phyloP scores from a whole-genome alignment of 169 alveolate genomes.

The Plasmodium ovale region DNA sequence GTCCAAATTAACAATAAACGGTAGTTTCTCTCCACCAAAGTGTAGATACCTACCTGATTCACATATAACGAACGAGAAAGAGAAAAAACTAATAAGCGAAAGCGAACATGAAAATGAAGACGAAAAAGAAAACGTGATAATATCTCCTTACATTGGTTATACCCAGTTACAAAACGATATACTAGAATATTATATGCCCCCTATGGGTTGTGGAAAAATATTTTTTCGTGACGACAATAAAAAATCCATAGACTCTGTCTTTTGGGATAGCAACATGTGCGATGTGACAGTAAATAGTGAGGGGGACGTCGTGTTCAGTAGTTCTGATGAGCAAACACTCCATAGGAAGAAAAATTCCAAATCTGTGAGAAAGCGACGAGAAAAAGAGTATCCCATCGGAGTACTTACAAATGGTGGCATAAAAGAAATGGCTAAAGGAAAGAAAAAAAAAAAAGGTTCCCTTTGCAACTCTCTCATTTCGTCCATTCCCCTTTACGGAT shows the following conservation, averaged over 20 bases:
- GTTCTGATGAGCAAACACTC: neutral
- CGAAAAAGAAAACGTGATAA: neutral
- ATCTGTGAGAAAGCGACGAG: neutral
- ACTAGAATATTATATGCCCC: slow-evolving; percentile 24
- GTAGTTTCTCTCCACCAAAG: neutral
- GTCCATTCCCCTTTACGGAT: neutral
- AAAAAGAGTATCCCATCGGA: neutral
- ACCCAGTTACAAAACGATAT: neutral
- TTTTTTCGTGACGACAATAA: no score
- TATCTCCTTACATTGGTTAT: slow-evolving; percentile 18
- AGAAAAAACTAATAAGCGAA: neutral
- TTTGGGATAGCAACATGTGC: neutral
- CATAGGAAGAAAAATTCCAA: neutral
- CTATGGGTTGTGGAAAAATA: neutral
- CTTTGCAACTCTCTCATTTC: neutral
- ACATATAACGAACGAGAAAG: neutral
- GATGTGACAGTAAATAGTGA: neutral
- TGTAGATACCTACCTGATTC: neutral
- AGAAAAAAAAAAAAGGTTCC: neutral
- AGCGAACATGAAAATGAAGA: neutral
- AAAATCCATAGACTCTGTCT: no score
- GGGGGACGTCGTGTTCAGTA: neutral
- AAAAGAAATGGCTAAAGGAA: neutral
- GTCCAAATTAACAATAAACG: neutral
- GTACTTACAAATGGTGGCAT: neutral